Evolutionary conservation across 768 basidiomycete genomes (phyloP).

Genomic region (Pholiota molesta): DNA sequence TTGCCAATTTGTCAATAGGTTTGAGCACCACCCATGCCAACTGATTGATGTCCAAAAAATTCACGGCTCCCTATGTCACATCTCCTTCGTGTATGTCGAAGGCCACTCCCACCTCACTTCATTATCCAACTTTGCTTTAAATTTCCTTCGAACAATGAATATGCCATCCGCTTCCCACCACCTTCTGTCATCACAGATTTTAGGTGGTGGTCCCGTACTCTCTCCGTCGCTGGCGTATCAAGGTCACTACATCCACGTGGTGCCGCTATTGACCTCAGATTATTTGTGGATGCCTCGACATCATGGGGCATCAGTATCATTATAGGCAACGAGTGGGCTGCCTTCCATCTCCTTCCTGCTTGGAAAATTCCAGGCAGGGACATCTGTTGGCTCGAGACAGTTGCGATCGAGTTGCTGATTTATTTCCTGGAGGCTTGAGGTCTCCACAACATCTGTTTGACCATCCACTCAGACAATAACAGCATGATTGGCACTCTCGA

Average conservation of each 20-base stretch:
- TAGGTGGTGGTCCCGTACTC: constrained; percentile 30
- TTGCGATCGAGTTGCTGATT: constrained; percentile 25
- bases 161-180: constrained; percentile 19
- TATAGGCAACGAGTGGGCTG: constrained; percentile 9
- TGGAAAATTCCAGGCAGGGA: constrained; percentile 24
- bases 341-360: not conserved
- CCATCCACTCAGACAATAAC: constrained; percentile 37
- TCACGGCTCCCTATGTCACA: constrained; percentile 19
- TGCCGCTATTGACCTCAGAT: not conserved
- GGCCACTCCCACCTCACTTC: constrained; percentile 29
- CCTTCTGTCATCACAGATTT: constrained; percentile 28
- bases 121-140: constrained; percentile 27
- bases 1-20: constrained; percentile 15
- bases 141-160: constrained; percentile 24
- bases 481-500: constrained; percentile 36
- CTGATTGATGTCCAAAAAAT: constrained; percentile 18
- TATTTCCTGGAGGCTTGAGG: constrained; percentile 21
- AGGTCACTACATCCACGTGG: constrained; percentile 16
- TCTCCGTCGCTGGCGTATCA: constrained; percentile 2
- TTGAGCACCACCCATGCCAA: not conserved
- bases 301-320: constrained; percentile 17
- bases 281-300: constrained; percentile 17
- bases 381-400: constrained; percentile 30
- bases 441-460: constrained; percentile 19
- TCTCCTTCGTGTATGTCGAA: constrained; percentile 27